Base-by-base conservation (phyloP, 2,329 filamentous ascomycete species). In the Colletotrichum shisoi region DNA sequence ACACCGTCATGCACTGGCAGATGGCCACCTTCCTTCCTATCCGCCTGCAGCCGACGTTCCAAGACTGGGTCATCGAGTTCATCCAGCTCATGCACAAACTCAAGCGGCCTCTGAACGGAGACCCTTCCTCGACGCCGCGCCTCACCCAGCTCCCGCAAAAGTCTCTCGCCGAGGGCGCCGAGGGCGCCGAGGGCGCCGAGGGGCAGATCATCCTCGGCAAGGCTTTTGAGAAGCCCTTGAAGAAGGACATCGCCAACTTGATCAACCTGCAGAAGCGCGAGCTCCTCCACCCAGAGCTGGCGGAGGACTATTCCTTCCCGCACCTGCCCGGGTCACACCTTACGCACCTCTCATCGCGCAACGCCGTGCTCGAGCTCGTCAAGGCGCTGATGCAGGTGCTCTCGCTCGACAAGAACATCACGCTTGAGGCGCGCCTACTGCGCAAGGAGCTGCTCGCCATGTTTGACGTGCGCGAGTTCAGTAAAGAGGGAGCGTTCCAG, bases 1-100 rank as follows among this genome's bases (percentile, higher is more conserved):
- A 97, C 73, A 95, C 91, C 12, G 88, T 99, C 73, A 98, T 99
- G 94, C 92, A 97, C 78, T 99, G 96, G 96, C 95, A 99, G 77
- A 90, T 99, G 75, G 91, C 89, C 52, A 94, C 92, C 1, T 97
- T 97, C 76, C 80, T 99, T 1, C 95, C 96, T 0, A 76, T 81
- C 0, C 88, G 90, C 4, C 83, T 99, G 56, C 94, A 98, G 74
- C 85, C 90, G 0, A 86, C 89, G 11, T 99, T 99, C 81, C 87
- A 94, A 69, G 90, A 96, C 72, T 97, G 94, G 93, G 88, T 97
- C 3, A 88, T 97, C 15, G 93, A 97, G 75, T 99, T 97, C 77
- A 91, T 99, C 71, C 89, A 97, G 71, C 84, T 97, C 62, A 97
- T 99, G 94, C 94, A 97, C 74, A 81, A 83, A 13, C 84, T 94